phyloP scores from a whole-genome alignment of 1,284 basidiomycete species.

The Pterulicium gracile region DNA sequence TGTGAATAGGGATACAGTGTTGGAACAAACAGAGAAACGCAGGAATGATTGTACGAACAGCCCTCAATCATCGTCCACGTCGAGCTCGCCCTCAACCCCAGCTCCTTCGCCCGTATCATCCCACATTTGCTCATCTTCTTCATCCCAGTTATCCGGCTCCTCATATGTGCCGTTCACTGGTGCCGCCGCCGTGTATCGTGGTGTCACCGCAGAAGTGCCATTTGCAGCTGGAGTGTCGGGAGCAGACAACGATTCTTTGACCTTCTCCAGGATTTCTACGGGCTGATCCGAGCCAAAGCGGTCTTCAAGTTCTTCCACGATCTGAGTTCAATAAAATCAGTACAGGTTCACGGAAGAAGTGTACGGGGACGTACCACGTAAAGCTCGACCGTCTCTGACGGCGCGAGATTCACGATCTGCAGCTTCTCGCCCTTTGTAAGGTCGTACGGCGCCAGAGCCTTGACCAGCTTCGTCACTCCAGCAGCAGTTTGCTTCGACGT shows the following conservation, averaged over 20 bases:
- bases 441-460: slow-evolving; percentile 53
- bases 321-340: slow-evolving; percentile 30
- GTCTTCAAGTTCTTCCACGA: slow-evolving; percentile 85
- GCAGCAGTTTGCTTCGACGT: slow-evolving; percentile 56
- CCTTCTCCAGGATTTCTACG: no score
- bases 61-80: slow-evolving; percentile 59
- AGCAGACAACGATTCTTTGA: no score
- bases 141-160: slow-evolving; percentile 20
- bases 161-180: no score
- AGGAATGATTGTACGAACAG: no score
- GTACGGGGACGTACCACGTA: slow-evolving; percentile 66
- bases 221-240: no score
- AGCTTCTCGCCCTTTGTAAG: slow-evolving; percentile 89
- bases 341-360: not conserved
- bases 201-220: slow-evolving; percentile 3
- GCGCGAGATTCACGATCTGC: slow-evolving; percentile 84
- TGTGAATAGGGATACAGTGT: no score
- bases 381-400: slow-evolving; percentile 74
- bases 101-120: slow-evolving; percentile 58
- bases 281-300: no score
- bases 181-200: no score
- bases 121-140: slow-evolving; percentile 36
- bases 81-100: slow-evolving; percentile 63
- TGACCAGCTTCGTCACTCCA: slow-evolving; percentile 57
- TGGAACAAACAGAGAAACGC: no score